Conservation (phyloP, 371 early-diverging fungal genomes). For the Saksenaea vasiformis region DNA sequence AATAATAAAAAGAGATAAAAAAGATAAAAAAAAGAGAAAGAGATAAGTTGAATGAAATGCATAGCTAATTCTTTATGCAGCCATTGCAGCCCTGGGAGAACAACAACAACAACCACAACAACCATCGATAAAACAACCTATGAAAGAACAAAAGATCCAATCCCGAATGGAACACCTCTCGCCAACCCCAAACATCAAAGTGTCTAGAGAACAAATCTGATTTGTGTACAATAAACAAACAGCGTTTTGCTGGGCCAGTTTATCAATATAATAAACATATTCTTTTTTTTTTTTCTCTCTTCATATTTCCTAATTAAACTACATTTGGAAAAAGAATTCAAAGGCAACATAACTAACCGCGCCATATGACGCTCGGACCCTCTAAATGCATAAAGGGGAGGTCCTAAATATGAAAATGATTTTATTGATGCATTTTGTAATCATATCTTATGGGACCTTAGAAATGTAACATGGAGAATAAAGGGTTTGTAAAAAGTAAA, state of each 20-base stretch:
- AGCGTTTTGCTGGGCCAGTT: not conserved
- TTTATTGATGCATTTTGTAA: not conserved
- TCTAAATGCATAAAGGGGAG: not conserved
- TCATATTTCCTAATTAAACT: not conserved
- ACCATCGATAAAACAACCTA: not conserved
- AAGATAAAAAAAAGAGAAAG: not conserved
- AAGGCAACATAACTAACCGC: not conserved
- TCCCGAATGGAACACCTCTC: not conserved
- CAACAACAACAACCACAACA: no score
- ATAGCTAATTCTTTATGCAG: not conserved
- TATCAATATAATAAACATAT: not conserved
- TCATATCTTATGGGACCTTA: not conserved
- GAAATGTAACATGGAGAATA: not conserved
- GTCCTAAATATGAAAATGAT: constrained; percentile 2
- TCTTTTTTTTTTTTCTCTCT: not conserved
- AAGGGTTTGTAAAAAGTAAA: not conserved
- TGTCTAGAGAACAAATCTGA: constrained; percentile 2
- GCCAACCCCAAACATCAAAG: not conserved
- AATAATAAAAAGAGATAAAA: not conserved
- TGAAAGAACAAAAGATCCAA: not conserved
- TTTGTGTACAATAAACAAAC: constrained; percentile 2
- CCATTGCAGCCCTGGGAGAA: not conserved
- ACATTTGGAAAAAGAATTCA: constrained; percentile 1
- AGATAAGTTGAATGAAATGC: no score
- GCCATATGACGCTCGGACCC: constrained; percentile 6